Evolutionary conservation across 768 basidiomycete species (phyloP).

Genomic region (Psilocybe sp.): DNA sequence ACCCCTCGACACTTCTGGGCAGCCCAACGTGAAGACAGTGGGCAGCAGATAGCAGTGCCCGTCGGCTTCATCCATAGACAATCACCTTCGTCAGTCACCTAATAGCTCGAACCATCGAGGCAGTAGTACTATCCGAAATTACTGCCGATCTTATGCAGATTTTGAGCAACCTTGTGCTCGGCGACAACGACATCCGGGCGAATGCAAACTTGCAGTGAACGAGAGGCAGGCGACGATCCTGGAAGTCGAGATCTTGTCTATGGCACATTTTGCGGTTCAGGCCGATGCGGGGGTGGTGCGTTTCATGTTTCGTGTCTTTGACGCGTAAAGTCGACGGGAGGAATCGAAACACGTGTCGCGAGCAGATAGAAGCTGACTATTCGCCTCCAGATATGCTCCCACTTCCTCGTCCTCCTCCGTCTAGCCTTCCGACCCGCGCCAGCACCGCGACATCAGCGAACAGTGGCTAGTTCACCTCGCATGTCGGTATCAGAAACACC

Average conservation of each 20-base stretch:
- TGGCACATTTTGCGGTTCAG: constrained; percentile 76
- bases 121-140: constrained; percentile 65
- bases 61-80: too few relatives aligned
- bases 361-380: too few relatives aligned
- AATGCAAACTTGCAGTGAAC: constrained; percentile 80
- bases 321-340: too few relatives aligned
- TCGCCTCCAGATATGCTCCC: constrained; percentile 70
- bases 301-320: constrained; percentile 7
- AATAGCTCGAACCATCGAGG: too few relatives aligned
- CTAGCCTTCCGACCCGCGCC: constrained; percentile 68
- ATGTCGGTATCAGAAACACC: constrained; percentile 15
- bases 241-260: constrained; percentile 74
- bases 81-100: too few relatives aligned
- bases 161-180: constrained; percentile 78
- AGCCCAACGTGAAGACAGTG: too few relatives aligned
- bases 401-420: constrained; percentile 77
- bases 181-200: constrained; percentile 78
- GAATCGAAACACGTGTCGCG: too few relatives aligned
- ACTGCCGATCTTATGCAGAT: constrained; percentile 78
- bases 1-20: too few relatives aligned
- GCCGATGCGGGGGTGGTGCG: constrained; percentile 80
- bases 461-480: constrained; percentile 11
- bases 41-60: too few relatives aligned
- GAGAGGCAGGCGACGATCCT: constrained; percentile 76
- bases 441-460: constrained; percentile 11